phyloP scores from a whole-genome alignment of 805 yeast species.

The Pichia gijzeniarum region DNA sequence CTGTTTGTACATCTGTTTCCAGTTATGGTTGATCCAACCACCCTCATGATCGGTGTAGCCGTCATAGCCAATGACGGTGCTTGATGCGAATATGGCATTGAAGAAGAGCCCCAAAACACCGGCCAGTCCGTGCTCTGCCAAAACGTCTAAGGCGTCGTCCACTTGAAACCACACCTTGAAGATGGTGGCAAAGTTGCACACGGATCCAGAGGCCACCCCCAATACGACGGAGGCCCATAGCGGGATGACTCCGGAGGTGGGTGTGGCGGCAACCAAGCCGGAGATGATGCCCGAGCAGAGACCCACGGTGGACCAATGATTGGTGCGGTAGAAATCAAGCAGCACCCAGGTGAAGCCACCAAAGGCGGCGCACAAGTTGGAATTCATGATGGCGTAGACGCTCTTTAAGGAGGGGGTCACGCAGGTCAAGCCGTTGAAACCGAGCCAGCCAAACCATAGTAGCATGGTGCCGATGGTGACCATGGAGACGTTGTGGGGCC shows the following conservation, averaged over 20 bases:
- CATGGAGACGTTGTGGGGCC: constrained; percentile 93
- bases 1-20: constrained; percentile 87
- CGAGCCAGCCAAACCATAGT: constrained; percentile 94
- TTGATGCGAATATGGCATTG: constrained; percentile 82
- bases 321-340: constrained; percentile 80
- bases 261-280: constrained; percentile 96
- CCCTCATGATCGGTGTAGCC: constrained; percentile 79
- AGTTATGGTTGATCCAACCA: constrained; percentile 89
- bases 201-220: constrained; percentile 73
- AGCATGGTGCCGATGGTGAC: constrained; percentile 83
- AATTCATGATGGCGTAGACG: constrained; percentile 84
- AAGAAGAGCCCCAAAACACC: constrained; percentile 88
- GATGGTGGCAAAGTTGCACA: constrained; percentile 87
- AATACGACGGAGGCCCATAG: constrained; percentile 84
- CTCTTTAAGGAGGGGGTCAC: constrained; percentile 77
- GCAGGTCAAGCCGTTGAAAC: constrained; percentile 90
- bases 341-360: constrained; percentile 92
- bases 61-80: constrained; percentile 86
- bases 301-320: constrained; percentile 92
- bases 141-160: constrained; percentile 89
- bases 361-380: constrained; percentile 82
- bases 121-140: constrained; percentile 99
- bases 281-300: constrained; percentile 93
- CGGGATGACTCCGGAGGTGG: constrained; percentile 86
- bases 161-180: constrained; percentile 73